A percentile compares a stretch with the other conserved stretches of the same genome.
These are phyloP conservation scores for Tulasnella sp. DNA, from an alignment of 768 basidiomycete genomes.

Conservation along the genomic window DNA sequence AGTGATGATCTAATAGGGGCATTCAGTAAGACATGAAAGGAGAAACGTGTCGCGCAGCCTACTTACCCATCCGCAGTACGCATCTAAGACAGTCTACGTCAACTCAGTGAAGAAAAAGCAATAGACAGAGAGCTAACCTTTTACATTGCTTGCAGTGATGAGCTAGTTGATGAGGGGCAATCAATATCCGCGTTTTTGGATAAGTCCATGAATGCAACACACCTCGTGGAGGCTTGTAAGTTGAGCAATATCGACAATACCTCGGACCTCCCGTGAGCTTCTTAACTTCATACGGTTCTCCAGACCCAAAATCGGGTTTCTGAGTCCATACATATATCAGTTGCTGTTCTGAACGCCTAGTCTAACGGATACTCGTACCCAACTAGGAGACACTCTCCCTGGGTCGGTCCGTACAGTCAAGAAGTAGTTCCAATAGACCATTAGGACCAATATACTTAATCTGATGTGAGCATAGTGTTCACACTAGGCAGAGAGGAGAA, in stretches of 20 bases:
- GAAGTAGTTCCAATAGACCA: constrained; percentile 82
- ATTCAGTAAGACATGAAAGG: constrained; percentile 7
- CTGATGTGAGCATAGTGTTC: background rate
- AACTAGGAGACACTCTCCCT: constrained; percentile 61
- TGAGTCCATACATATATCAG: constrained; percentile 23
- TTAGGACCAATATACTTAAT: constrained; percentile 51
- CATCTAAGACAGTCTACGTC: constrained; percentile 35
- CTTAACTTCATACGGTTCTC: constrained; percentile 81
- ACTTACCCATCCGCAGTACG: constrained; percentile 77
- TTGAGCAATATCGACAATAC: constrained; percentile 74
- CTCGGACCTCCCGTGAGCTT: constrained; percentile 69
- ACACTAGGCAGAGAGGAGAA: background rate
- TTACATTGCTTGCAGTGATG: constrained; percentile 90
- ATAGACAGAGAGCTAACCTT: constrained; percentile 35
- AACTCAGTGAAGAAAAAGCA: background rate
- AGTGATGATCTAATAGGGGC: constrained; percentile 60
- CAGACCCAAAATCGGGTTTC: constrained; percentile 56
- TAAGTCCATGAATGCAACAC: constrained; percentile 14
- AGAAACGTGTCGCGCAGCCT: background rate
- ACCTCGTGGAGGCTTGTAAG: constrained; percentile 67
- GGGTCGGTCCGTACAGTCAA: constrained; percentile 75
- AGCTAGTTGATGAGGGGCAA: constrained; percentile 26
- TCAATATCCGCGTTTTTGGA: constrained; percentile 14
- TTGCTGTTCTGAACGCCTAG: background rate
- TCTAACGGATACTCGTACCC: constrained; percentile 36